A percentile compares a stretch with the other conserved stretches of the same genome.
Conservation (phyloP, 352 stramenopile genomes). For the Nothophytophthora sp. region DNA sequence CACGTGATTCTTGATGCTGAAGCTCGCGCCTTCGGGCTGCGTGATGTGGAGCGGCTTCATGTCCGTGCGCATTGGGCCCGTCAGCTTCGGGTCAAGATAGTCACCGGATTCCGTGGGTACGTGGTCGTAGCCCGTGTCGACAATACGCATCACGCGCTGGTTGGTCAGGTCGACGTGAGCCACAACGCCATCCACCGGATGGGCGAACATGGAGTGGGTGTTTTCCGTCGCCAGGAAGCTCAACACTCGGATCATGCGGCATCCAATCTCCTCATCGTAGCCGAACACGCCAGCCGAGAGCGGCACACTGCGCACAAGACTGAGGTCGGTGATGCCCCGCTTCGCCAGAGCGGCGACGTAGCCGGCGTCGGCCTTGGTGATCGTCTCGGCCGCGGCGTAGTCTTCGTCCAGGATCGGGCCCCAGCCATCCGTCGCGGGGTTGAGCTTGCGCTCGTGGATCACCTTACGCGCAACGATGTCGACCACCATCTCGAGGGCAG, state of each 20-base stretch:
- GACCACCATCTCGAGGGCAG: conserved; percentile 22
- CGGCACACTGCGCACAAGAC: conserved; percentile 18
- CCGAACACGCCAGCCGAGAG: conserved; percentile 34
- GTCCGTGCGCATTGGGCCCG: conserved; percentile 28
- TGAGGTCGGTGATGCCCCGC: conserved; percentile 29
- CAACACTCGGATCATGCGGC: conserved; percentile 40
- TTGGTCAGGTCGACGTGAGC: conserved; percentile 38
- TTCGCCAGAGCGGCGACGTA: conserved; percentile 31
- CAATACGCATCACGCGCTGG: conserved; percentile 23
- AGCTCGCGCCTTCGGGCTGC: conserved; percentile 67
- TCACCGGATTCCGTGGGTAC: conserved; percentile 30
- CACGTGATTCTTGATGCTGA: conserved; percentile 52
- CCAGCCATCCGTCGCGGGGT: conserved; percentile 31
- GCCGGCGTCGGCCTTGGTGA: conserved; percentile 31
- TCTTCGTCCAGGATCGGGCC: conserved; percentile 35
- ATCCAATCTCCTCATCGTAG: conserved; percentile 25
- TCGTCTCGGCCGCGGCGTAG: conserved; percentile 27
- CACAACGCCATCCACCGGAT: conserved; percentile 36
- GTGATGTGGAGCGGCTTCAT: conserved; percentile 61
- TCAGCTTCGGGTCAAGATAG: conserved; percentile 32
- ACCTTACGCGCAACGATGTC: conserved; percentile 23
- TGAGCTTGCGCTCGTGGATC: conserved; percentile 17
- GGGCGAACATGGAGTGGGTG: conserved; percentile 40
- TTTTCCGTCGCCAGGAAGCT: conserved; percentile 27
- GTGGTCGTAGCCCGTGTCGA: conserved; percentile 37